Evolutionary conservation across 1,284 basidiomycete genomes (phyloP).

Genomic region (Tranzscheliella williamsii): DNA sequence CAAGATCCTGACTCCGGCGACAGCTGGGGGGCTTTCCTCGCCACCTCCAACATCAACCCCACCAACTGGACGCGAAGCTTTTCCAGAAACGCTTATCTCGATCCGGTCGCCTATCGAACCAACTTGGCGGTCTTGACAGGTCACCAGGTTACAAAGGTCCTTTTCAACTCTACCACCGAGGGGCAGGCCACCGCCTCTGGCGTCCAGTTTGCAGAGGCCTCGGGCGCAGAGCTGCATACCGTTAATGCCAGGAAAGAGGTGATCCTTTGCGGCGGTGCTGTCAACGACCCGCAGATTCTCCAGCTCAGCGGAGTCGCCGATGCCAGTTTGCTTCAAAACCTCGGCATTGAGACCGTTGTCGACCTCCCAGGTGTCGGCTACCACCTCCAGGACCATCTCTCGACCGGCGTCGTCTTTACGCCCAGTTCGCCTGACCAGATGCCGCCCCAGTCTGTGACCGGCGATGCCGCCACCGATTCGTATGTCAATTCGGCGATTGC

Average conservation of each 20-base stretch:
- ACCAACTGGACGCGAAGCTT: slow-evolving; percentile 71
- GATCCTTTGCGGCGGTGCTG: slow-evolving; percentile 62
- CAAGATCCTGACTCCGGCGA: slow-evolving; percentile 66
- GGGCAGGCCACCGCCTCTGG: slow-evolving; percentile 22
- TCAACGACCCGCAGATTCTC: slow-evolving; percentile 63
- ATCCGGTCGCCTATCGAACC: slow-evolving; percentile 66
- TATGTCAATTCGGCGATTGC: slow-evolving; percentile 72
- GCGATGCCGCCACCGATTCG: slow-evolving; percentile 65
- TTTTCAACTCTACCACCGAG: slow-evolving; percentile 26
- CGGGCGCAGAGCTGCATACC: slow-evolving; percentile 20
- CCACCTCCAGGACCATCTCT: slow-evolving; percentile 62
- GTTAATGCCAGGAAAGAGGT: slow-evolving; percentile 61
- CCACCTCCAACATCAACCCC: slow-evolving; percentile 71
- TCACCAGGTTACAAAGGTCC: slow-evolving; percentile 58
- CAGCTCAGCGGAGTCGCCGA: slow-evolving; percentile 64
- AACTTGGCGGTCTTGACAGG: slow-evolving; percentile 69
- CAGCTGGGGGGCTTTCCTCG: slow-evolving; percentile 67
- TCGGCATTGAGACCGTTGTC: slow-evolving; percentile 42
- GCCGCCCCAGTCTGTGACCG: slow-evolving; percentile 27
- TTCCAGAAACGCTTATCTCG: slow-evolving; percentile 72
- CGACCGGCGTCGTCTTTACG: slow-evolving; percentile 10
- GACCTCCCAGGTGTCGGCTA: slow-evolving; percentile 60
- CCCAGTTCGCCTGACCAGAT: slow-evolving; percentile 59
- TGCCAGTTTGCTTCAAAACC: slow-evolving; percentile 66
- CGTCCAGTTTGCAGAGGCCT: slow-evolving; percentile 3